Conservation (phyloP, 495 filamentous ascomycete species). For the Tuber indicum region DNA sequence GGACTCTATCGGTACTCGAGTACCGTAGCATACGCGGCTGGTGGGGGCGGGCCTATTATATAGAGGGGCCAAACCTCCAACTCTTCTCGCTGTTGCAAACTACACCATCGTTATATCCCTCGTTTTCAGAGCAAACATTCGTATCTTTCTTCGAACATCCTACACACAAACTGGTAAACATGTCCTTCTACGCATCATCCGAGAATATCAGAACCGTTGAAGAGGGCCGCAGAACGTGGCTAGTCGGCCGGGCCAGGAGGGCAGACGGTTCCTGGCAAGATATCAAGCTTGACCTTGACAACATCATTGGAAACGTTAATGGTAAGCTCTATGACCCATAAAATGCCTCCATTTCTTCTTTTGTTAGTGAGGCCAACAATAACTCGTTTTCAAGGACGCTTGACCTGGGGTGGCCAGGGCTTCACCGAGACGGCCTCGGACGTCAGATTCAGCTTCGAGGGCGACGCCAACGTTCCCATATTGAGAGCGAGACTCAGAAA, state of each 20-base stretch:
- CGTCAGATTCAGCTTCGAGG: conserved; percentile 43
- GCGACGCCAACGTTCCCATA: conserved; percentile 43
- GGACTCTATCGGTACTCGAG: no score
- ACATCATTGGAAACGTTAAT: conserved; percentile 44
- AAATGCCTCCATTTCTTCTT: not conserved
- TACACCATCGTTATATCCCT: not conserved
- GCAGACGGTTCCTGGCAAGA: conserved; percentile 39
- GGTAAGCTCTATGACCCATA: conserved; percentile 33
- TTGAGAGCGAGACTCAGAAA: conserved; percentile 43
- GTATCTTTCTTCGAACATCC: not conserved
- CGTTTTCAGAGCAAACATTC: not conserved
- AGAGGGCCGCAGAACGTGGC: conserved; percentile 29
- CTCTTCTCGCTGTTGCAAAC: not conserved
- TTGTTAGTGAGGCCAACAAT: not conserved
- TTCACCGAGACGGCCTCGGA: conserved; percentile 43
- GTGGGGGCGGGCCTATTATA: not conserved
- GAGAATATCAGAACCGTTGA: conserved; percentile 39
- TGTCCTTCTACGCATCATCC: conserved; percentile 46
- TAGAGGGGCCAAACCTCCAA: not conserved
- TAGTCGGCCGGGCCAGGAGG: conserved; percentile 33
- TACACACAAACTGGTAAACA: conserved; percentile 16
- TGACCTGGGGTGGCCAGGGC: conserved; percentile 44
- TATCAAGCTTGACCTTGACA: conserved; percentile 41
- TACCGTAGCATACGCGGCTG: not conserved
- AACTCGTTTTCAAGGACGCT: conserved; percentile 39